Evolutionary conservation across 805 yeast genomes (phyloP).

Genomic region (Vanderwaltozyma polyspora): DNA sequence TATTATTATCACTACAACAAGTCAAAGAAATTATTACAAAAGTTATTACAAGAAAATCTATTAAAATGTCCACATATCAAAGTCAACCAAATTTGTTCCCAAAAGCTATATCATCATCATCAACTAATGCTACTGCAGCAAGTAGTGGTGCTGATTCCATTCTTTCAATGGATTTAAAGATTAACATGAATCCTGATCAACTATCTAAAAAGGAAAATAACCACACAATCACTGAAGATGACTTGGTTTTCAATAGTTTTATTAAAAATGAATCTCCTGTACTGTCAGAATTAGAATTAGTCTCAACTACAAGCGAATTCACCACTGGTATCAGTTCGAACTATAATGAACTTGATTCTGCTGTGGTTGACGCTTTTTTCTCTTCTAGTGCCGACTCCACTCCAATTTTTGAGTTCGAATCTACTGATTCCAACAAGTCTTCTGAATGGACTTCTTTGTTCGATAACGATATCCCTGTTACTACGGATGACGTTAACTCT

Average conservation of each 20-base stretch:
- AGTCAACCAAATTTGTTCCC: constrained; percentile 1
- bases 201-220: constrained; percentile 1
- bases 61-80: constrained; percentile 11
- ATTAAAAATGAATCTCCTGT: constrained; percentile 10
- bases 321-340: too few relatives aligned
- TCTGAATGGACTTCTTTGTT: constrained; percentile 58
- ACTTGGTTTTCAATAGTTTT: constrained; percentile 19
- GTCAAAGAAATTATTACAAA: background rate
- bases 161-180: constrained; percentile 1
- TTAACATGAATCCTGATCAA: background rate
- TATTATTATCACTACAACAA: constrained; percentile 1
- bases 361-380: constrained; percentile 49
- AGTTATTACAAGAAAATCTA: too few relatives aligned
- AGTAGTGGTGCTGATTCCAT: too few relatives aligned
- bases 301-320: too few relatives aligned
- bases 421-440: constrained; percentile 17
- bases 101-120: too few relatives aligned
- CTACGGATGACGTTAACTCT: constrained; percentile 26
- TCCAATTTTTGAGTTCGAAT: constrained; percentile 40
- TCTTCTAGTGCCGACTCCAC: constrained; percentile 39
- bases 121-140: too few relatives aligned
- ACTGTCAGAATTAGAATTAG: constrained; percentile 1
- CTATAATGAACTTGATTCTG: constrained; percentile 36
- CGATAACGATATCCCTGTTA: constrained; percentile 32
- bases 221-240: constrained; percentile 17